Conservation (phyloP, 73 alveolate species). For the Urostyla sp. region DNA sequence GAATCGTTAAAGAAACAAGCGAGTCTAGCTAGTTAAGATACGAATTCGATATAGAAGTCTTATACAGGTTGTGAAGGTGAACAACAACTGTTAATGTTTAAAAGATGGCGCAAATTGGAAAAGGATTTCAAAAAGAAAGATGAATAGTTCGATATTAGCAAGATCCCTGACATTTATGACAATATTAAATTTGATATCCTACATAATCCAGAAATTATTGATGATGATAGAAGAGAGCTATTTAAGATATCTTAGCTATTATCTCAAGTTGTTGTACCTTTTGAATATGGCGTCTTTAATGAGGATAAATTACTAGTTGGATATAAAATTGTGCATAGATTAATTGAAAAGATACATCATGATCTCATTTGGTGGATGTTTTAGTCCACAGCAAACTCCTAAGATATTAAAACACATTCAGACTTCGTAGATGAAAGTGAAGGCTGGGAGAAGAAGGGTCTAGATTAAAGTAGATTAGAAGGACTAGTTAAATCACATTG, state of each 20-base stretch:
- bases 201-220: constrained; percentile 81
- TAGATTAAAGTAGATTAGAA: constrained; percentile 76
- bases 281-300: constrained; percentile 89
- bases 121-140: constrained; percentile 82
- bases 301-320: constrained; percentile 85
- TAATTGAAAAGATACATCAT: constrained; percentile 84
- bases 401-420: constrained; percentile 42
- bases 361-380: constrained; percentile 87
- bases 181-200: constrained; percentile 90
- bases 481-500: constrained; percentile 82
- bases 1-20: neutral
- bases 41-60: constrained; percentile 3
- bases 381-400: no score
- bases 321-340: constrained; percentile 69
- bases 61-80: constrained; percentile 73
- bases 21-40: constrained; percentile 33
- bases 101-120: constrained; percentile 91
- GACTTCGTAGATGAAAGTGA: constrained; percentile 76
- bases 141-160: constrained; percentile 81
- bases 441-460: constrained; percentile 81
- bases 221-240: constrained; percentile 70
- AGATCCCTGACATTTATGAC: constrained; percentile 95
- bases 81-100: constrained; percentile 77
- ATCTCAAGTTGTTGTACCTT: constrained; percentile 86
- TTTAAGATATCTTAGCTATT: constrained; percentile 72